Base-by-base conservation (phyloP, 1,284 basidiomycete genomes). In the Apiotrichum akiyoshidainum region DNA sequence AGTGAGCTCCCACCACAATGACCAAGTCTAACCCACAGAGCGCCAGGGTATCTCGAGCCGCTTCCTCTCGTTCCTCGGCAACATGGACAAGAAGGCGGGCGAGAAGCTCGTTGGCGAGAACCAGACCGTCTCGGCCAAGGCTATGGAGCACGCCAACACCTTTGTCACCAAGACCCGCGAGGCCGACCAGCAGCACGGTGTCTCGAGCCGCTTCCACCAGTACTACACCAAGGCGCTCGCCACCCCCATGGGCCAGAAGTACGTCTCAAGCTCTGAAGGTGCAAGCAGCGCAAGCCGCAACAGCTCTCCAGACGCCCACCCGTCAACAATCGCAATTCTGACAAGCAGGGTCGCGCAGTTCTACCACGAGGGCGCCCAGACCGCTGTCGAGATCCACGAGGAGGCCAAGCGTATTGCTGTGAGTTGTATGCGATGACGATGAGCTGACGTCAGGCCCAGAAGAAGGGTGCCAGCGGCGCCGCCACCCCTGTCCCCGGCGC, bases 41-140 rank as follows among this genome's bases (percentile, higher is more conserved):
- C 86, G 90, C 74, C 86, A 89, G 68, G 93, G 93, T 39, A 96
- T 96, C 68, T 94, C 91, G 11, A 80, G 82, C 59, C 84, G 84
- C 48, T 96, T 96, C 84, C 78, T 94, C 46, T 76, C 80, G 39
- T 96, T 90, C 78, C 82, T 95, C 74, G 81, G 85, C 42, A 76
- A 79, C 33, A 70, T 95, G 53, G 90, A 93, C 77, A 80, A 81
- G 52, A 82, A 82, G 10, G 77, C 90, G 49, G 91, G 90, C 54
- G 75, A 82, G 59, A 85, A 83, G 61, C 81, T 78, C 45, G 69
- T 77, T 40, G 75, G 75, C 49, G 74, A 76, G 65, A 71, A 75
- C 66, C 63, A 75, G 69, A 93, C 89, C 3, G 79, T 92, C 54
- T 87, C 88, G 2, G 83, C 80, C 8, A 88, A 88, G 72, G 80